Conservation (phyloP, 345 rosid genomes). For the Kandelia obovata region DNA sequence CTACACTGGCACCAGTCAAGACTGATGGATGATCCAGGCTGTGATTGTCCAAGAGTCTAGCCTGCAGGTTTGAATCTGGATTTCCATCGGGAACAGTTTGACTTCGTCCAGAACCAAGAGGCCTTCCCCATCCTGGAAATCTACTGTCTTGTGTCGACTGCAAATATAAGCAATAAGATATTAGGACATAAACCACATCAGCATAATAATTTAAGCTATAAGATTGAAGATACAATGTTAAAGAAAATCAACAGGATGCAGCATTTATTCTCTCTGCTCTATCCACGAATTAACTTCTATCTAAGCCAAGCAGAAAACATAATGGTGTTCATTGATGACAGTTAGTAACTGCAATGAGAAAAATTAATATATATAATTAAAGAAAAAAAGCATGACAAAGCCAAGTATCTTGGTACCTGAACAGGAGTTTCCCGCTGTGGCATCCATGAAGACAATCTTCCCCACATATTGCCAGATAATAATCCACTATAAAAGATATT, state of each 20-base stretch:
- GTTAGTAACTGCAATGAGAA: too few species aligned
- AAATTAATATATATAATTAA: background rate
- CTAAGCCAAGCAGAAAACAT: background rate
- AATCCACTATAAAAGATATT: slow-evolving; percentile 49
- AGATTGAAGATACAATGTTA: slow-evolving; percentile 4
- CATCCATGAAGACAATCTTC: slow-evolving; percentile 83
- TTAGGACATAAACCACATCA: slow-evolving; percentile 3
- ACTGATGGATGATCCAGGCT: slow-evolving; percentile 38
- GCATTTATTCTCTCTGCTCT: background rate
- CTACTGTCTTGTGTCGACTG: slow-evolving; percentile 66
- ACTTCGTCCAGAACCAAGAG: slow-evolving; percentile 50
- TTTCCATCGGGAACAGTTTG: slow-evolving; percentile 39
- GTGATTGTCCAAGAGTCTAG: slow-evolving; percentile 67
- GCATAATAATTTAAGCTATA: background rate
- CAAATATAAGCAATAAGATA: slow-evolving; percentile 15
- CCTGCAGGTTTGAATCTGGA: slow-evolving; percentile 70
- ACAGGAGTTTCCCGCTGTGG: slow-evolving; percentile 63
- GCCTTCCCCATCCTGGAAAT: slow-evolving; percentile 83
- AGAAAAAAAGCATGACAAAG: background rate
- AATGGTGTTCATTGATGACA: too few species aligned
- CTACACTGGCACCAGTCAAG: slow-evolving; percentile 26
- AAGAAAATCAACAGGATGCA: slow-evolving; percentile 11
- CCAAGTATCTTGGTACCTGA: slow-evolving; percentile 44
- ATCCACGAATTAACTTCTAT: background rate
- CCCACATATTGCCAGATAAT: slow-evolving; percentile 78